Evolutionary conservation across 306 rosid species (phyloP).

Genomic region (Dalbergia oliveri): DNA sequence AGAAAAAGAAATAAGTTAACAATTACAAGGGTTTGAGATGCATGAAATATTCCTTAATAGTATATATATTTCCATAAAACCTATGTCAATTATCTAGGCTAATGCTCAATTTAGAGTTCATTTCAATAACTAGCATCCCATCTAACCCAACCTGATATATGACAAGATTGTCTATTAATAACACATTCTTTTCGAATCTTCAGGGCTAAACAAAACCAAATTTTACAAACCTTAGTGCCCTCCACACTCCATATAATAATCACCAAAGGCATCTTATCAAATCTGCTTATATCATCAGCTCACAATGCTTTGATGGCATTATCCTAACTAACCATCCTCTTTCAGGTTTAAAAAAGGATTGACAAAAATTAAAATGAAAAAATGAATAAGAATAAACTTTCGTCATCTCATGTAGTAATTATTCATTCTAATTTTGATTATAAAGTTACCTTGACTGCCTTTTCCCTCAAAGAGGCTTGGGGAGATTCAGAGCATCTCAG

Average conservation of each 20-base stretch:
- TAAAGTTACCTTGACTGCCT: slow-evolving; percentile 81
- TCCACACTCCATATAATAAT: slow-evolving; percentile 7
- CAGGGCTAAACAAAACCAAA: background rate
- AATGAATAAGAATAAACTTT: slow-evolving; percentile 16
- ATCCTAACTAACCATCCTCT: slow-evolving; percentile 17
- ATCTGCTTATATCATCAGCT: background rate
- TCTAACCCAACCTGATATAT: background rate
- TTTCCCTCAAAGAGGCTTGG: slow-evolving; percentile 93
- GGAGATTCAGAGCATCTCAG: slow-evolving; percentile 93
- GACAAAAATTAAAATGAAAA: slow-evolving; percentile 7
- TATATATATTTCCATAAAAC: background rate
- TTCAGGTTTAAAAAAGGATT: background rate
- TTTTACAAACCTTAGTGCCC: slow-evolving; percentile 5
- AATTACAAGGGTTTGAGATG: slow-evolving; percentile 24
- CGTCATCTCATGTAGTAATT: background rate
- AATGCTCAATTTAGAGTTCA: slow-evolving; percentile 12
- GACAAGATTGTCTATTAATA: background rate
- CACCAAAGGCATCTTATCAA: background rate
- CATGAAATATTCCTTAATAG: slow-evolving; percentile 1
- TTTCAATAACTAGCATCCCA: slow-evolving; percentile 22
- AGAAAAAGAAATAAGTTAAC: background rate
- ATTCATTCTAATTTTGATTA: slow-evolving; percentile 10
- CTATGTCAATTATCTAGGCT: slow-evolving; percentile 12
- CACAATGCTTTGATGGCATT: background rate
- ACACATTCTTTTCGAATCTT: slow-evolving; percentile 2